Percentiles rank a stretch among this genome's conserved stretches.
Conservation (phyloP, 192 early-diverging fungal genomes). For the Lunasporangiospora selenospora region DNA sequence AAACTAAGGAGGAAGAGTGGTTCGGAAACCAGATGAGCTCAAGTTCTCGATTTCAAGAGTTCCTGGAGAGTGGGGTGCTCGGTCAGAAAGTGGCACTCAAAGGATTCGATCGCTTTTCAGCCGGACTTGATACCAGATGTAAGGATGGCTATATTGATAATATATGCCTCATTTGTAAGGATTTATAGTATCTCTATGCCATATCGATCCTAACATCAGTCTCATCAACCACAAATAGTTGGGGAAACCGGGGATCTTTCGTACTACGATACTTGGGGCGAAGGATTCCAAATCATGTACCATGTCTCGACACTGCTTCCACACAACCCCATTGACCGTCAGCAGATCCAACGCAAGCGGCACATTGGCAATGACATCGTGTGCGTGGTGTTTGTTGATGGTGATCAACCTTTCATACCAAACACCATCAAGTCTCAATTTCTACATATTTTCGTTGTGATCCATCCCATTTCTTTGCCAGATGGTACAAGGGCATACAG, state of each 20-base stretch:
- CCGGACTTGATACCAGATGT: slow-evolving; percentile 75
- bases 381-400: slow-evolving; percentile 64
- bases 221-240: slow-evolving; percentile 37
- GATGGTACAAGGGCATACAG: slow-evolving; percentile 30
- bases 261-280: slow-evolving; percentile 77
- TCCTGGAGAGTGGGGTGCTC: slow-evolving; percentile 66
- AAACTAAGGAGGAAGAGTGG: slow-evolving; percentile 81
- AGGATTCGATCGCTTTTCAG: slow-evolving; percentile 79
- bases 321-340: slow-evolving; percentile 66
- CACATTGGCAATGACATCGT: slow-evolving; percentile 74
- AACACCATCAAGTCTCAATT: slow-evolving; percentile 65
- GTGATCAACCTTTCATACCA: slow-evolving; percentile 57
- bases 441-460: slow-evolving; percentile 63
- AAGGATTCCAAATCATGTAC: slow-evolving; percentile 74
- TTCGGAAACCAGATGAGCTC: slow-evolving; percentile 70
- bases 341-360: slow-evolving; percentile 71
- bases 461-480: slow-evolving; percentile 25
- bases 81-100: slow-evolving; percentile 73
- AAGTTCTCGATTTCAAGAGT: slow-evolving; percentile 59
- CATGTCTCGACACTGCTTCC: slow-evolving; percentile 81
- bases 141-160: slow-evolving; percentile 39
- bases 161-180: background rate
- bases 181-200: too few relatives aligned
- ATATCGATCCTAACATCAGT: slow-evolving; percentile 4
- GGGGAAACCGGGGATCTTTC: slow-evolving; percentile 75